phyloP scores from a whole-genome alignment of 257 asterid genomes.

The Thymus quinquecostatus region DNA sequence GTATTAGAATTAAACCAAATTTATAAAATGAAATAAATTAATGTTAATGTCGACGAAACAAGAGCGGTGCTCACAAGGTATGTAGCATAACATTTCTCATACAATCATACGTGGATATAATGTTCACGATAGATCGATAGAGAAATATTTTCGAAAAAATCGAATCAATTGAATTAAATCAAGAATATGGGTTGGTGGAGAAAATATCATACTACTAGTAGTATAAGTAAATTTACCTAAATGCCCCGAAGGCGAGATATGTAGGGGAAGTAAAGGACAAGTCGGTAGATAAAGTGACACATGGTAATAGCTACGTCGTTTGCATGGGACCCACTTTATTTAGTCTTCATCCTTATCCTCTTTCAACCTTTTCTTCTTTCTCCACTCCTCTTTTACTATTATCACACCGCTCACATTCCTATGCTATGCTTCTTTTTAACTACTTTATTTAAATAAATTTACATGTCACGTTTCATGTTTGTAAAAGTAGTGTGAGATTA shows the following conservation, averaged over 20 bases:
- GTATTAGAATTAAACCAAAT: no score
- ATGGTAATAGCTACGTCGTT: conserved; percentile 21
- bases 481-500: no score
- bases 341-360: conserved; percentile 68
- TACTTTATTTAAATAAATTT: no score
- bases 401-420: conserved; percentile 20
- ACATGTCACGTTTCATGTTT: no score
- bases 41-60: no score
- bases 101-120: no score
- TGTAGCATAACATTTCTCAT: no score
- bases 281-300: conserved; percentile 27
- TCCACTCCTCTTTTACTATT: conserved; percentile 22
- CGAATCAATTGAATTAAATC: neutral
- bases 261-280: conserved; percentile 30
- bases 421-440: no score
- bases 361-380: conserved; percentile 18
- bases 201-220: neutral
- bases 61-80: no score
- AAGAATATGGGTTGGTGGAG: neutral
- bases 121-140: no score
- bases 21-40: no score
- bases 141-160: no score
- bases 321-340: conserved; percentile 22
- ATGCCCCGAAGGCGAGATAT: neutral
- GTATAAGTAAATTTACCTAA: neutral